Evolutionary conservation across 352 stramenopile genomes (phyloP).

Genomic region (Thraustochytrium striatum): DNA sequence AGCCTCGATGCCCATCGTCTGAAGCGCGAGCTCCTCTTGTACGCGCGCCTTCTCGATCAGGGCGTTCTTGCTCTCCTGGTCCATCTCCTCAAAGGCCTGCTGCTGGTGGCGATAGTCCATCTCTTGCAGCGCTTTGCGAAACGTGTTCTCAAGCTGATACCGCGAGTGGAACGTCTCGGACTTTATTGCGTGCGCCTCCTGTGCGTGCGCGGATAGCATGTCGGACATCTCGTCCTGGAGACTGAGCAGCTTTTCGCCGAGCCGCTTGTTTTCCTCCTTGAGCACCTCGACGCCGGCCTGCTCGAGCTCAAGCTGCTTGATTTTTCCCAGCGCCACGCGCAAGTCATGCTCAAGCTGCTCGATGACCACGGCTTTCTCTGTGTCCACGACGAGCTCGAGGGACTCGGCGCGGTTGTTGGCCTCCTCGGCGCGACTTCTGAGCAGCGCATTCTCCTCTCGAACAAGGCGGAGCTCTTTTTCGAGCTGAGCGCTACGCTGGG

Average conservation of each 20-base stretch:
- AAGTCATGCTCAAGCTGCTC: constrained; percentile 34
- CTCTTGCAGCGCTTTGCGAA: constrained; percentile 43
- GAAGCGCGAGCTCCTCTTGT: constrained; percentile 32
- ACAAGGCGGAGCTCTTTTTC: too few relatives aligned
- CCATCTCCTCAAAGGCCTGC: constrained; percentile 23
- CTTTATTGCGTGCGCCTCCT: constrained; percentile 27
- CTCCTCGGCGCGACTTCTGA: too few relatives aligned
- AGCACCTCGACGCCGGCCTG: neutral
- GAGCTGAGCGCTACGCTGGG: too few relatives aligned
- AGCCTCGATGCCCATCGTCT: constrained; percentile 40
- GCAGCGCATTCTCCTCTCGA: too few relatives aligned
- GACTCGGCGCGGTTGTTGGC: too few relatives aligned
- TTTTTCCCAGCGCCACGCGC: neutral
- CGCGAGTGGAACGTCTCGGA: constrained; percentile 17
- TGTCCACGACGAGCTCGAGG: too few relatives aligned
- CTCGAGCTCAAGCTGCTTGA: neutral
- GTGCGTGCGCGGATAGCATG: neutral
- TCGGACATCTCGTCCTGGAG: constrained; percentile 34
- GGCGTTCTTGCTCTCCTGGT: constrained; percentile 13
- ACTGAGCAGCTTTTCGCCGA: neutral
- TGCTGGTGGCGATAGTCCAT: constrained; percentile 17
- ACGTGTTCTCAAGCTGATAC: constrained; percentile 23
- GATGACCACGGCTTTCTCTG: too few relatives aligned
- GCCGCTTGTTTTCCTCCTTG: constrained; percentile 29
- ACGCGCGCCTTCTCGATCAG: constrained; percentile 24